phyloP scores from a whole-genome alignment of 1,284 basidiomycete species.

The Ceratobasidium sp. region DNA sequence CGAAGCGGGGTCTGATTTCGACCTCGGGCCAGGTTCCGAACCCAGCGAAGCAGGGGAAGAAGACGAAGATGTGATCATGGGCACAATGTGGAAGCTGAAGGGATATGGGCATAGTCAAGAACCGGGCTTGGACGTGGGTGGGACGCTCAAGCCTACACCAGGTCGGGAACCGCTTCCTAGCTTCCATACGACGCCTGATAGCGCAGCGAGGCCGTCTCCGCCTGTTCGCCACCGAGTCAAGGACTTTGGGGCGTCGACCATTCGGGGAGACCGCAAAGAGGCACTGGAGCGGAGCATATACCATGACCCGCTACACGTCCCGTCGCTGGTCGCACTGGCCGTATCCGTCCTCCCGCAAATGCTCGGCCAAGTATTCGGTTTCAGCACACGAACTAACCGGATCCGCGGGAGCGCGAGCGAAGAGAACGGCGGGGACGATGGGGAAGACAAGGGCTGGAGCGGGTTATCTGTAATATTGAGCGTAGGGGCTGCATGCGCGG shows the following conservation, averaged over 20 bases:
- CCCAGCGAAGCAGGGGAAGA: not conserved
- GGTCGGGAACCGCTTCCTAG: slow-evolving; percentile 13
- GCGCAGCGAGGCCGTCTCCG: slow-evolving; percentile 13
- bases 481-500: slow-evolving; percentile 26
- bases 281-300: slow-evolving; percentile 27
- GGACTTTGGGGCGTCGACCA: not conserved
- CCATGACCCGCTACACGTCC: slow-evolving; percentile 39
- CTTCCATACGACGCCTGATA: slow-evolving; percentile 10
- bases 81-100: slow-evolving; percentile 14
- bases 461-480: slow-evolving; percentile 13
- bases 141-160: not conserved
- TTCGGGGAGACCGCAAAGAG: not conserved
- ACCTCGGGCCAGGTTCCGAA: slow-evolving; percentile 9
- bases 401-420: not conserved
- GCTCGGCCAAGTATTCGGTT: slow-evolving; percentile 16
- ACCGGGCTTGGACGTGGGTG: not conserved
- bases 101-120: slow-evolving; percentile 1
- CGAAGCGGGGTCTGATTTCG: slow-evolving; percentile 27
- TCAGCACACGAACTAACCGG: not conserved
- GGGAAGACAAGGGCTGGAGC: slow-evolving; percentile 4
- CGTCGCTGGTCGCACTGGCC: slow-evolving; percentile 38
- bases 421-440: not conserved
- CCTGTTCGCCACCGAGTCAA: not conserved
- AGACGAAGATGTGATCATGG: slow-evolving; percentile 24
- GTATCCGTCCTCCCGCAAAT: slow-evolving; percentile 37